phyloP scores from a whole-genome alignment of 306 rosid genomes.

The Canavalia ensiformis region DNA sequence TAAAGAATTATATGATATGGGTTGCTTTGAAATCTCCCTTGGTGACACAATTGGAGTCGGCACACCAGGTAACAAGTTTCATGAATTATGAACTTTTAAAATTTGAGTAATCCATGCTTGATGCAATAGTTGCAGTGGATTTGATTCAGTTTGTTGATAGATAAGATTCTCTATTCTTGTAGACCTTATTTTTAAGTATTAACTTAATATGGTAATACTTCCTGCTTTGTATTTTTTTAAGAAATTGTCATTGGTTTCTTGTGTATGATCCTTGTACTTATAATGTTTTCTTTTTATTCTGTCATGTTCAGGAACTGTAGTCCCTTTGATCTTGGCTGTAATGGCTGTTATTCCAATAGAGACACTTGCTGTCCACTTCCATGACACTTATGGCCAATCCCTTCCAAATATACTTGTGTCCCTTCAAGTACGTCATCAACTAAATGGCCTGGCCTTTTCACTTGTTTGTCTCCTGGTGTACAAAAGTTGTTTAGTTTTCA shows the following conservation, averaged over 20 bases:
- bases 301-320: constrained; percentile 64
- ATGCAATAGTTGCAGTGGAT: not conserved
- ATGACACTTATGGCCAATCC: constrained; percentile 93
- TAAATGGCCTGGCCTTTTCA: constrained; percentile 18
- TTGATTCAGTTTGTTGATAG: not conserved
- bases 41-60: constrained; percentile 95
- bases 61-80: constrained; percentile 76
- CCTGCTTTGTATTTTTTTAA: not conserved
- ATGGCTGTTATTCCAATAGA: constrained; percentile 83
- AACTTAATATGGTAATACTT: not conserved
- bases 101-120: constrained; percentile 8
- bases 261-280: constrained; percentile 24
- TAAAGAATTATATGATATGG: constrained; percentile 88
- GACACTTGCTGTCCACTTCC: constrained; percentile 91
- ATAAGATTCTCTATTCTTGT: constrained; percentile 18
- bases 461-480: constrained; percentile 13
- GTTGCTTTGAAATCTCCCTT: constrained; percentile 97
- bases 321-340: constrained; percentile 88
- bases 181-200: not conserved
- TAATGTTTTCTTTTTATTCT: not conserved
- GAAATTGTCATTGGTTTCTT: not conserved
- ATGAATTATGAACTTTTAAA: not conserved
- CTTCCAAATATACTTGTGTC: constrained; percentile 83
- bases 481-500: not conserved
- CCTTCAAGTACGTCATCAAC: constrained; percentile 75